phyloP scores from a whole-genome alignment of 495 filamentous ascomycete species.

The Copromyces sp. region DNA sequence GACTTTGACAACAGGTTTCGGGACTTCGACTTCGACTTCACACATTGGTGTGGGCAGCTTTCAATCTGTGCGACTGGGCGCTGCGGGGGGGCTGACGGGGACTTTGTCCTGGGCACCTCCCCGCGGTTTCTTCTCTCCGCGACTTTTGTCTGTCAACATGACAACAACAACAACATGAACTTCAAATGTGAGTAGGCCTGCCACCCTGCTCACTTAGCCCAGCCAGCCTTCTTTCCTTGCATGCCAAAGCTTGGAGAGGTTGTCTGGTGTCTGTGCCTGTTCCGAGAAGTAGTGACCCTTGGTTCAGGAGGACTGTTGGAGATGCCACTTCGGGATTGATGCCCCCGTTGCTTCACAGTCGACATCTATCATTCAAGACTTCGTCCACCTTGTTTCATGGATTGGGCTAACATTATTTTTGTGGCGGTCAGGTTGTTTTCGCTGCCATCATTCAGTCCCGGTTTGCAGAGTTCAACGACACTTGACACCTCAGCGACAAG shows the following conservation, averaged over 20 bases:
- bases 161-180: neutral
- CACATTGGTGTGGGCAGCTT: neutral
- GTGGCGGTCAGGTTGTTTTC: neutral
- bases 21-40: neutral
- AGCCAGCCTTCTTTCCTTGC: neutral
- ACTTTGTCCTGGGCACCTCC: neutral
- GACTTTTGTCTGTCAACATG: neutral
- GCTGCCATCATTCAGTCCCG: neutral
- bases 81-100: neutral
- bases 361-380: neutral
- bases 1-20: neutral
- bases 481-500: neutral
- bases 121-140: neutral
- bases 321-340: neutral
- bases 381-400: neutral
- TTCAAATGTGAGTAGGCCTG: neutral
- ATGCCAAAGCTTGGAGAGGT: neutral
- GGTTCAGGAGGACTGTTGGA: neutral
- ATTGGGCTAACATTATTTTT: neutral
- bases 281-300: neutral
- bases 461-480: neutral
- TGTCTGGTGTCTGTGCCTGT: neutral
- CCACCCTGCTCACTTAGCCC: neutral
- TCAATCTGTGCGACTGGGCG: too few relatives aligned
- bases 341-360: neutral